Evolutionary conservation across 2,329 filamentous ascomycete species (phyloP).

Genomic region (Whalleya microplaca): DNA sequence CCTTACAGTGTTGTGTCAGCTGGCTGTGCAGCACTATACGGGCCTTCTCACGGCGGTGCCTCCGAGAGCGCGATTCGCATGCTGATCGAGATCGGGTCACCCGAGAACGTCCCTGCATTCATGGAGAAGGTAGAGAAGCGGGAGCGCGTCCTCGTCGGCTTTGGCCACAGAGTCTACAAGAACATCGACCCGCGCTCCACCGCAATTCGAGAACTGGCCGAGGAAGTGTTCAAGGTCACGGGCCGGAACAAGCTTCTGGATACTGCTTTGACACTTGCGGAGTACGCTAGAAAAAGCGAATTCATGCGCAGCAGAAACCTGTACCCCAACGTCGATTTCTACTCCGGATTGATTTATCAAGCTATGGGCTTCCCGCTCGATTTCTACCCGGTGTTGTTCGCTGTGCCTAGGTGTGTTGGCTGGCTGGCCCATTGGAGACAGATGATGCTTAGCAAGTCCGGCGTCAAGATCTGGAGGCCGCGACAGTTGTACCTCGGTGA

Average conservation of each 20-base stretch:
- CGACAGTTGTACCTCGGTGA: slow-evolving; percentile 53
- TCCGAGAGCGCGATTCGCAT: slow-evolving; percentile 60
- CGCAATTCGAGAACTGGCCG: slow-evolving; percentile 52
- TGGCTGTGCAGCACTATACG: slow-evolving; percentile 57
- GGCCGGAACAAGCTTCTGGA: slow-evolving; percentile 56
- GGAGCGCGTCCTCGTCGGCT: slow-evolving; percentile 57
- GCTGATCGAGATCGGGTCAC: slow-evolving; percentile 54
- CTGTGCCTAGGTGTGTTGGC: slow-evolving; percentile 53
- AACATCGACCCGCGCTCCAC: slow-evolving; percentile 57
- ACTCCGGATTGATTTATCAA: slow-evolving; percentile 56
- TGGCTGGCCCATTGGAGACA: slow-evolving; percentile 58
- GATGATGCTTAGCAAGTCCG: slow-evolving; percentile 49
- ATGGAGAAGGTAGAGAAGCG: slow-evolving; percentile 54
- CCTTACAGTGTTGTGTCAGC: slow-evolving; percentile 58
- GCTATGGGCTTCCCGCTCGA: slow-evolving; percentile 57
- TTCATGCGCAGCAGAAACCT: slow-evolving; percentile 54
- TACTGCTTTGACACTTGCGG: slow-evolving; percentile 50
- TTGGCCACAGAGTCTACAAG: slow-evolving; percentile 59
- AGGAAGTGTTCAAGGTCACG: slow-evolving; percentile 53
- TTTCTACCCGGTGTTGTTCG: slow-evolving; percentile 56
- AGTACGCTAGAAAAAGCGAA: slow-evolving; percentile 49
- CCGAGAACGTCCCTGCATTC: slow-evolving; percentile 53
- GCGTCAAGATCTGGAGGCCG: slow-evolving; percentile 56
- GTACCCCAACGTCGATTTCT: slow-evolving; percentile 58
- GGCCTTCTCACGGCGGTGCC: slow-evolving; percentile 62